A percentile compares a stretch with the other conserved stretches of the same genome.
Conservation (phyloP, 2,329 filamentous ascomycete genomes). For the Sphaerulina populicola region DNA sequence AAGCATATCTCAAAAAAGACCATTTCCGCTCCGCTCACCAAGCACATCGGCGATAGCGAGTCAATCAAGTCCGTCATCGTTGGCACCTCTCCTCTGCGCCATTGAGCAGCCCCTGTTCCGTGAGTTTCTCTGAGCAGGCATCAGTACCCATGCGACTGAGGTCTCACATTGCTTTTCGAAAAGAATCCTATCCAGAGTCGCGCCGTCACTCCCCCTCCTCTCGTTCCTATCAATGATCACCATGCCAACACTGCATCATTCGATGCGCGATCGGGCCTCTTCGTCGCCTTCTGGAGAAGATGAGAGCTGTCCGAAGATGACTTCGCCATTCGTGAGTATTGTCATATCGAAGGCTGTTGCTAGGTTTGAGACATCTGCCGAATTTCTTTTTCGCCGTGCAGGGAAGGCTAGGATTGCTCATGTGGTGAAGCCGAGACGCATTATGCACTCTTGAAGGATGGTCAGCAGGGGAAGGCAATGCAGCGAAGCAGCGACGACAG, state of each 20-base stretch:
- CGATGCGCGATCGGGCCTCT: not conserved
- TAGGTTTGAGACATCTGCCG: not conserved
- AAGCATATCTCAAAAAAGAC: not conserved
- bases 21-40: not conserved
- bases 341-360: not conserved
- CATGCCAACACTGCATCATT: not conserved
- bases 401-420: too few species aligned
- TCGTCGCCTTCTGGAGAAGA: not conserved
- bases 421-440: too few species aligned
- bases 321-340: not conserved
- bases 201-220: not conserved
- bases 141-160: not conserved
- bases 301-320: not conserved
- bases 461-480: too few species aligned
- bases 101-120: too few species aligned
- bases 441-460: too few species aligned
- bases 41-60: not conserved
- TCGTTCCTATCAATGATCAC: not conserved
- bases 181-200: not conserved
- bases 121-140: not conserved
- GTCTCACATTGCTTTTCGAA: not conserved
- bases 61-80: not conserved
- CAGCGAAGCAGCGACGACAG: too few species aligned
- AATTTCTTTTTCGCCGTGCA: not conserved
- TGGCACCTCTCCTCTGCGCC: not conserved